These are phyloP conservation scores for Curvularia sp. DNA, from an alignment of 2,329 filamentous ascomycete genomes.

Conservation along the genomic window DNA sequence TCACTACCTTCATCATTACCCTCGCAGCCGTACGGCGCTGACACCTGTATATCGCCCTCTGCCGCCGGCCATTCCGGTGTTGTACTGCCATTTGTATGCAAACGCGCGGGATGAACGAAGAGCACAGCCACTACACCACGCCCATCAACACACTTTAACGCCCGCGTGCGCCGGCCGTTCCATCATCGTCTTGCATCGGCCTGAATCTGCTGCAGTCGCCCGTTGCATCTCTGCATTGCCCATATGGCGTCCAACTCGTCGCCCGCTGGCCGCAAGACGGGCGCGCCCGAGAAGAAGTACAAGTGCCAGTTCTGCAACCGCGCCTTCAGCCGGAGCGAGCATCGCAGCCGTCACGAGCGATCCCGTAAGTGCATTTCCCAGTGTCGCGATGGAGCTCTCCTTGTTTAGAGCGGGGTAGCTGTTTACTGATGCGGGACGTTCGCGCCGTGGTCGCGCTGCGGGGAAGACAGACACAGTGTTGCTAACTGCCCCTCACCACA, in stretches of 20 bases:
- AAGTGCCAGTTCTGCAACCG: constrained; percentile 99
- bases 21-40: constrained; percentile 21
- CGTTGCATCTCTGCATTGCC: constrained; percentile 48
- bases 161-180: constrained; percentile 45
- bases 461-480: constrained; percentile 40
- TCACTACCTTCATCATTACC: constrained; percentile 41
- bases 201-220: constrained; percentile 14
- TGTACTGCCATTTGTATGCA: constrained; percentile 34
- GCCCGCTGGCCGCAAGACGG: constrained; percentile 73
- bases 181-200: constrained; percentile 24
- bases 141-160: constrained; percentile 48
- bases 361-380: constrained; percentile 77
- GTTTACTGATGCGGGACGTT: constrained; percentile 45
- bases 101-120: constrained; percentile 40
- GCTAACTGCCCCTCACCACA: constrained; percentile 57
- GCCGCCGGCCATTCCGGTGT: constrained; percentile 36
- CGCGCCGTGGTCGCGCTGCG: constrained; percentile 47
- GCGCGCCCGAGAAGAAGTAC: constrained; percentile 93
- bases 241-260: constrained; percentile 72
- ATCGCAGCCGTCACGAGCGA: constrained; percentile 94
- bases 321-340: constrained; percentile 96
- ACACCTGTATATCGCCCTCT: constrained; percentile 4
- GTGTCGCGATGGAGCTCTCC: constrained; percentile 33
- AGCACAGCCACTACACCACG: constrained; percentile 34
- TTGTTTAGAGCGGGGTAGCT: constrained; percentile 38